Conservation (phyloP, 306 rosid genomes). For the Cotoneaster glaucophyllus region DNA sequence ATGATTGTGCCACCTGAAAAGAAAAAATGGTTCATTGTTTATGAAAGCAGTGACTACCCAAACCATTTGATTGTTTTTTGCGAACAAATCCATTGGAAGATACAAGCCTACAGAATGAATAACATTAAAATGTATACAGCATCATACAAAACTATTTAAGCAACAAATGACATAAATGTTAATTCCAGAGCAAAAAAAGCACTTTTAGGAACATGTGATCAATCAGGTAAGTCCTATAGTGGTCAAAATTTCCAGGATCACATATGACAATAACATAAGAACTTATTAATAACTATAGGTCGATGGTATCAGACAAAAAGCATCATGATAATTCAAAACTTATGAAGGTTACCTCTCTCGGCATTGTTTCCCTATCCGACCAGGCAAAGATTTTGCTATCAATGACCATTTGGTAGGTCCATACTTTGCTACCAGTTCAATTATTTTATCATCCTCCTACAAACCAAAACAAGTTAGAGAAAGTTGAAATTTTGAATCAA, state of each 20-base stretch:
- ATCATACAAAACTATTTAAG: conserved; percentile 7
- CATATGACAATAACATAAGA: neutral
- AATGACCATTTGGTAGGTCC: conserved; percentile 98
- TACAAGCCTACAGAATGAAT: neutral
- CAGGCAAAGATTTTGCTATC: conserved; percentile 92
- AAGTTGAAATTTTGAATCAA: neutral
- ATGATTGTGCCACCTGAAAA: conserved; percentile 96
- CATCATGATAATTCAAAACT: neutral
- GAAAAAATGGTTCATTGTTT: neutral
- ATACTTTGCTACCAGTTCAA: conserved; percentile 66
- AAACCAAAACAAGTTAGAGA: conserved; percentile 17
- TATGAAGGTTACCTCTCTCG: conserved; percentile 68
- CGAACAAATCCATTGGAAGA: neutral
- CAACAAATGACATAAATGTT: neutral
- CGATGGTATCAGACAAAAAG: neutral
- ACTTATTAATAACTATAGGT: neutral
- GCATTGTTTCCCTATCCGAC: conserved; percentile 98
- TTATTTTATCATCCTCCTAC: conserved; percentile 91
- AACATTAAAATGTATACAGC: conserved; percentile 1
- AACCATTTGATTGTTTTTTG: neutral
- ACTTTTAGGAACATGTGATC: neutral
- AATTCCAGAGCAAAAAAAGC: neutral
- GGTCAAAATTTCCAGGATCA: neutral
- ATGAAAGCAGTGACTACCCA: conserved; percentile 1
- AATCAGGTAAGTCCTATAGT: neutral